These are phyloP conservation scores for Pichia sp. DNA, from an alignment of 1,139 yeast species.

Conservation along the genomic window DNA sequence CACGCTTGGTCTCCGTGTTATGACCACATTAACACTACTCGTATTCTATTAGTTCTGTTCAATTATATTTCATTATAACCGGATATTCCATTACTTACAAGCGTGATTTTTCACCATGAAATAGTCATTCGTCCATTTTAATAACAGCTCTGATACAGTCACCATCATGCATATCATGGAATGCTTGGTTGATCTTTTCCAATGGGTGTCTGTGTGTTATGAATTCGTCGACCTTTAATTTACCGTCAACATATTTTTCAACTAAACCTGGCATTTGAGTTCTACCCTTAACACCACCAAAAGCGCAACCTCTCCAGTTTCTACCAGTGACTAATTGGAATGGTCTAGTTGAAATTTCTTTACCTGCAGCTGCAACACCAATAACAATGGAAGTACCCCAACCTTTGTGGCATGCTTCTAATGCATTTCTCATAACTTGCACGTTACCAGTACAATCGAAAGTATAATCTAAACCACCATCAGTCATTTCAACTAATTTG, in stretches of 20 bases:
- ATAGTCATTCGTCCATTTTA: slow-evolving; percentile 23
- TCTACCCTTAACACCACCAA: slow-evolving; percentile 98
- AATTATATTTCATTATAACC: too few species aligned
- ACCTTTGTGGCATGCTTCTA: slow-evolving; percentile 97
- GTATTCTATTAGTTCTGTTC: too few species aligned
- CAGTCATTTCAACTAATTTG: slow-evolving; percentile 80
- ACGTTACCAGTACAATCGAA: slow-evolving; percentile 98
- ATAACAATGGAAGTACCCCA: slow-evolving; percentile 95
- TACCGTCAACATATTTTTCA: slow-evolving; percentile 76
- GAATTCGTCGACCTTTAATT: slow-evolving; percentile 87
- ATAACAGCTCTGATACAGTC: slow-evolving; percentile 87
- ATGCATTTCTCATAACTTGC: slow-evolving; percentile 88
- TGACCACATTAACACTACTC: too few species aligned
- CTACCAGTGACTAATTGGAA: slow-evolving; percentile 98
- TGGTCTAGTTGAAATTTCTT: slow-evolving; percentile 94
- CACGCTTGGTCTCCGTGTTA: too few species aligned
- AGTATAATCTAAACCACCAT: slow-evolving; percentile 93
- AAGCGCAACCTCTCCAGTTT: slow-evolving; percentile 98
- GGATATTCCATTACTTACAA: too few species aligned
- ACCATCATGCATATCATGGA: slow-evolving; percentile 93
- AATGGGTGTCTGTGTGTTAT: slow-evolving; percentile 85
- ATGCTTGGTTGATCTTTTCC: slow-evolving; percentile 76
- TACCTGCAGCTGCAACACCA: slow-evolving; percentile 98
- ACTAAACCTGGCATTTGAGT: slow-evolving; percentile 89
- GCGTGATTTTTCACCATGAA: slow-evolving; percentile 8